Evolutionary conservation across 768 basidiomycete species (phyloP), one percentile per base, ranked within the genome.

Genomic region (Mycena vitilis): DNA sequence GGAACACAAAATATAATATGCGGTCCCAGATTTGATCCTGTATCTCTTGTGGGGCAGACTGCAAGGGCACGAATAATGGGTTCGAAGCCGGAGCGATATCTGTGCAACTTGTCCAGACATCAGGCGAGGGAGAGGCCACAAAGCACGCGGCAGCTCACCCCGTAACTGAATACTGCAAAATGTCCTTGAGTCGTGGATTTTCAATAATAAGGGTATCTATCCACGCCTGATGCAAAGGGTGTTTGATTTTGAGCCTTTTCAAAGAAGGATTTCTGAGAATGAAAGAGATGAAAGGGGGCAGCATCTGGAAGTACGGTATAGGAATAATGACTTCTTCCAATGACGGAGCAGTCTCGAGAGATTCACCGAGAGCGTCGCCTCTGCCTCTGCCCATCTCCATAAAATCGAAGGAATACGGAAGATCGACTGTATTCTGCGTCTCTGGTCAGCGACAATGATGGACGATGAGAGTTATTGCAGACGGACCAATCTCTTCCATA

Each of bases 1-100:
- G 8, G 11, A 69, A 12, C 9, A 57, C 63, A 44, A 65, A 69
- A 40, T 60, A 69, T 25, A 69, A 23, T 20, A 69, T 47, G 30
- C 58, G 68, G 10, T 22, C 22, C 68, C 68, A 69, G 12, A 69
- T 65, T 22, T 37, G n/a, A 15, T 69, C 68, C 36, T 56, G 49
- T 5, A 60, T 30, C 11, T 53, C 51, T 13, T 36, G 36, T 2
- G 63, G 44, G 25, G 38, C 62, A 2, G 51, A 53, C 7, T 59
- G 36, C 52, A 69, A 25, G 18, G 68, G 68, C 2, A 64, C 45
- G 38, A 69, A 69, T 4, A 18, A 6, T 23, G 62, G 57, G 47
- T 69, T 54, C 13, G 44, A 30, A 4, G 62, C 11, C 4, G 52
- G 64, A 0, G 49, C 30, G 13, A 59, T 51, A 22, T 51, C 55